Percentiles rank a stretch among this genome's conserved stretches.
Conservation (phyloP, 2,329 filamentous ascomycete species). For the Akanthomyces dipterigenus region DNA sequence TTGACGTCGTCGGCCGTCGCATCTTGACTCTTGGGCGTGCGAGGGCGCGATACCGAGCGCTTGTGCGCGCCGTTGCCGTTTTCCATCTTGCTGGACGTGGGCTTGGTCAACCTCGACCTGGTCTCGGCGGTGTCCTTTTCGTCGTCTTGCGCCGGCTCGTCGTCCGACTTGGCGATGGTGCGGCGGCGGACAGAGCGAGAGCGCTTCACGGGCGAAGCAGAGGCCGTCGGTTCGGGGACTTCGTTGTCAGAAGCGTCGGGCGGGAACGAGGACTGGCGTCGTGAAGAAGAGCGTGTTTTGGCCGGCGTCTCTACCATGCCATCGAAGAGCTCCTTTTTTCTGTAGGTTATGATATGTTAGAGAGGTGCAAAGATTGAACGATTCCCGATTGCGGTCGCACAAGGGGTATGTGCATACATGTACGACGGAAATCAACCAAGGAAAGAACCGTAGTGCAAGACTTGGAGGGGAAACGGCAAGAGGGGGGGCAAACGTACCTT, state of each 20-base stretch:
- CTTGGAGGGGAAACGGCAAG: background rate
- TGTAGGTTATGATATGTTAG: slow-evolving; percentile 20
- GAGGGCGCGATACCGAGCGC: background rate
- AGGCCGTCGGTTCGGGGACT: slow-evolving; percentile 36
- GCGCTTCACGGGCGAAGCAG: slow-evolving; percentile 35
- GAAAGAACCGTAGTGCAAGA: background rate
- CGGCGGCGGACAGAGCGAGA: slow-evolving; percentile 37
- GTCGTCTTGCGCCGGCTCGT: slow-evolving; percentile 43
- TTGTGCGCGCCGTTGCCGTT: background rate
- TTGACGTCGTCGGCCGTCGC: slow-evolving; percentile 18
- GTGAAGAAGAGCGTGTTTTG: slow-evolving; percentile 35
- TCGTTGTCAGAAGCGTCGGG: slow-evolving; percentile 40
- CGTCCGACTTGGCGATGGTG: slow-evolving; percentile 43
- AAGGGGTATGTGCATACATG: too few species aligned
- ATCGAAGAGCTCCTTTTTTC: slow-evolving; percentile 55
- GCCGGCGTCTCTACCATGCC: slow-evolving; percentile 54
- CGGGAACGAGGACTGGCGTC: slow-evolving; percentile 44
- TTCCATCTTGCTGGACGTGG: background rate
- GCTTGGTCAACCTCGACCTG: background rate
- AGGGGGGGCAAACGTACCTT: slow-evolving; percentile 22
- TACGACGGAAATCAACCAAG: background rate
- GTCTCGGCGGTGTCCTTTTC: slow-evolving; percentile 17
- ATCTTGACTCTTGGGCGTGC: slow-evolving; percentile 3
- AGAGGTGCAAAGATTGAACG: background rate
- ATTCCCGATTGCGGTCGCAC: background rate